Base-by-base conservation (phyloP, 164 flowering plant species). In the Sedum album region DNA sequence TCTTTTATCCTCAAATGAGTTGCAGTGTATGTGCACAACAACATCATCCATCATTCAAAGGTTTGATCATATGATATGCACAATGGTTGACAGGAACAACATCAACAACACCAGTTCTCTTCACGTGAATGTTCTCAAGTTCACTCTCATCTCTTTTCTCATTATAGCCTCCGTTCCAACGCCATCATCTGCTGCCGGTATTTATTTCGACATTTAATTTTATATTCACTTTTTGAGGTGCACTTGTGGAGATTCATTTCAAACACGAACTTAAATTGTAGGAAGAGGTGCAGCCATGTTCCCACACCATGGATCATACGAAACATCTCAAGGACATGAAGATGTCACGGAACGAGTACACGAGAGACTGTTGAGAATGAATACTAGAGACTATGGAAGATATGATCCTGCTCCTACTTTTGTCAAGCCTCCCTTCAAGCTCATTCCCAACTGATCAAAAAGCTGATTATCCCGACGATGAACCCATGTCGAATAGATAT, bases 321-420 rank as follows among this genome's bases (percentile, higher is more conserved):
- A 53, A 57, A 17, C 18, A 57, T 20, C 28, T 21, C 61, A 25
- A 21, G 61, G 17, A 26, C 31, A 55, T 26, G 61, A 21, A 11
- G 31, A 55, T 26, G 31, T 55, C 33, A 28, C 62, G 0, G 62
- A 25, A 30, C 33, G 28, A 20, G 62, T 57, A 30, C 62, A 57
- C 15, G 62, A 28, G 62, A 57, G 62, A 57, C 33, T 57, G 62
- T 30, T 57, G 62, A 57, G 33, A 57, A 33, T 28, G 31, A 57
- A 57, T 15, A 26, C 62, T 15, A 57, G 20, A 57, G 62, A 57
- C 35, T 57, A 57, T 28, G 62, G 62, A 57, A 11, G 8, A 4
- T 57, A 57, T 15, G 62, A 57, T 57, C 62, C 62, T 28, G 31
- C 62, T 4, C 62, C 62, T 5, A 57, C 62, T 57, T 57, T 57